These are phyloP conservation scores for Ophiosphaerella narmari DNA, from an alignment of 2,329 filamentous ascomycete species.

Conservation along the genomic window DNA sequence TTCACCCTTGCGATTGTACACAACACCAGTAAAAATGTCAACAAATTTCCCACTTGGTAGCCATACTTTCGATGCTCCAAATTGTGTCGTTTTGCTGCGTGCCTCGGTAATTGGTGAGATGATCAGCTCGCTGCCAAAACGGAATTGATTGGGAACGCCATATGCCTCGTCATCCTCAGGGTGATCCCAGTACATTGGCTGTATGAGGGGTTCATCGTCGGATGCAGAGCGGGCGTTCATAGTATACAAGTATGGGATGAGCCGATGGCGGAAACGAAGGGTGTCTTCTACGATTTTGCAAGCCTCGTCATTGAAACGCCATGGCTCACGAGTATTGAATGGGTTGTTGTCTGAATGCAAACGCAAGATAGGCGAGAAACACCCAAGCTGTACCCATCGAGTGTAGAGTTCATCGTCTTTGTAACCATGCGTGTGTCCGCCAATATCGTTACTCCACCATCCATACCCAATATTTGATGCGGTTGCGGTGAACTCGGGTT, in stretches of 20 bases:
- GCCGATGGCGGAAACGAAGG: slow-evolving; percentile 60
- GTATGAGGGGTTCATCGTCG: slow-evolving; percentile 58
- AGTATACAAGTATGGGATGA: slow-evolving; percentile 65
- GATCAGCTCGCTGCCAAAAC: slow-evolving; percentile 62
- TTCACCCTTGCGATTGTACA: slow-evolving; percentile 62
- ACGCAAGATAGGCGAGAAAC: slow-evolving; percentile 65
- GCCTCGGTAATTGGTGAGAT: slow-evolving; percentile 62
- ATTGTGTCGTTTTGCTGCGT: slow-evolving; percentile 52
- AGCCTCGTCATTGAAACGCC: slow-evolving; percentile 58
- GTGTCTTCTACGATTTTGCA: slow-evolving; percentile 55
- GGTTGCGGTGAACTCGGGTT: slow-evolving; percentile 69
- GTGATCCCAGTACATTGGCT: slow-evolving; percentile 67
- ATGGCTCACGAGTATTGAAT: slow-evolving; percentile 67
- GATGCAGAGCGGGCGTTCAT: slow-evolving; percentile 57
- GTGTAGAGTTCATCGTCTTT: slow-evolving; percentile 63
- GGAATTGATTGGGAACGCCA: slow-evolving; percentile 61
- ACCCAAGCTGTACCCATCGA: slow-evolving; percentile 66
- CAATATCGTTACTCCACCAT: slow-evolving; percentile 72
- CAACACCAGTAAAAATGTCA: slow-evolving; percentile 62
- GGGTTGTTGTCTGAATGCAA: slow-evolving; percentile 63
- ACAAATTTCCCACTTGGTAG: slow-evolving; percentile 59
- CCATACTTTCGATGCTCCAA: slow-evolving; percentile 60
- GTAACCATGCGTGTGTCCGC: slow-evolving; percentile 63
- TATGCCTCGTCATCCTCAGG: slow-evolving; percentile 60
- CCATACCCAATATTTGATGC: slow-evolving; percentile 70